Evolutionary conservation across 2,329 filamentous ascomycete species (phyloP), one percentile per base, ranked within the genome.

Genomic region (Ceratocystis harringtonii): DNA sequence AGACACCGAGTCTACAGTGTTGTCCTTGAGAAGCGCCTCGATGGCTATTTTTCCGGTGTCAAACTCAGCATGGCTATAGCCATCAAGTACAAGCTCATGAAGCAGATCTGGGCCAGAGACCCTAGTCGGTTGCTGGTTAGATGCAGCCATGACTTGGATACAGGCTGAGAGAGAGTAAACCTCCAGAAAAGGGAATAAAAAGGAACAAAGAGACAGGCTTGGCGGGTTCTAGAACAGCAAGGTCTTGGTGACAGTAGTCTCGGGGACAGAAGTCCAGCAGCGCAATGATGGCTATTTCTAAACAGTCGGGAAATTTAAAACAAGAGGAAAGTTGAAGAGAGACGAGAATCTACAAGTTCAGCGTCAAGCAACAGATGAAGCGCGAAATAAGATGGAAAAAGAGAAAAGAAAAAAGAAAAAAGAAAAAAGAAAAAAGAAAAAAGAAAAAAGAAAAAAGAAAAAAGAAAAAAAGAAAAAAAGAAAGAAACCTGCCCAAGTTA

Each of bases 11-110:
- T 1, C 12, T n/a, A 28, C 52, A 2, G 25, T 12, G 10, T 12
- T 7, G 12, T 63, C 28, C 8, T 30, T 19, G 2, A 19, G 3
- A 3, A 63, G 61, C 1, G 61, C 15, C 8, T 45, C 17, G 7
- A 63, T 52, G 15, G 61, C 61, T 6, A 28, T 17, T 5, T 30
- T 48, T 2, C 32, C 15, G 6, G 48, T 10, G 22, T 58, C 55
- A 36, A n/a, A 30, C 25, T n/a, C 55, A 8, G 28, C 28, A 6
- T 36, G 3, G 3, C 55, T 28, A 28, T 52, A 28, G 48, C 12
- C 15, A 15, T 17, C 6, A 10, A 66, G 55, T 8, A 94, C 81
- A 6, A 95, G 79, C 8, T 88, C 74, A 72, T 83, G 80, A 45
- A 83, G 73, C 58, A 81, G 73, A 10, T 67, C 65, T 25, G 80